These are phyloP conservation scores for Penicillium sp. DNA, from an alignment of 2,329 filamentous ascomycete species.

Conservation along the genomic window DNA sequence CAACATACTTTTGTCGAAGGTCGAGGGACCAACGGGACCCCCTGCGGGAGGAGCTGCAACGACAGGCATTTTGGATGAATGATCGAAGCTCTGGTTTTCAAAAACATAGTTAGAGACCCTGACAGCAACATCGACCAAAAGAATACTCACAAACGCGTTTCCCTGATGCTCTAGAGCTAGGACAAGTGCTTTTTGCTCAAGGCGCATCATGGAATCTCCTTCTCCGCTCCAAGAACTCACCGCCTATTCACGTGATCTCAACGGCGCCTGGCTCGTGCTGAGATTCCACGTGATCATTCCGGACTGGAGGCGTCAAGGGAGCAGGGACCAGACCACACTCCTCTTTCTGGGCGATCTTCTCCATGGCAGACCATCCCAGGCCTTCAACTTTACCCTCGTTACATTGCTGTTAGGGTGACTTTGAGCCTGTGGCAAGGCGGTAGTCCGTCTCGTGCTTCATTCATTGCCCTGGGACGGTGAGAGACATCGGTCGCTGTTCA, in stretches of 20 bases:
- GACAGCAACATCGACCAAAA: constrained; percentile 4
- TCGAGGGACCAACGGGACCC: constrained; percentile 60
- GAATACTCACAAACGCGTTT: not conserved
- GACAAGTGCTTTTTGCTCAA: constrained; percentile 20
- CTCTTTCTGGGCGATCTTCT: constrained; percentile 26
- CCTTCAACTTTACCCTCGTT: constrained; percentile 17
- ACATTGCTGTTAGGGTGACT: constrained; percentile 28
- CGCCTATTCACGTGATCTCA: constrained; percentile 22
- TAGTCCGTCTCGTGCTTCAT: constrained; percentile 30
- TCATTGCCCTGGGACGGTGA: constrained; percentile 27
- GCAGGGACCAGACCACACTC: constrained; percentile 21
- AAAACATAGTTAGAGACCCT: not conserved
- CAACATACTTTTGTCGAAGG: constrained; percentile 68
- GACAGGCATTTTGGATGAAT: constrained; percentile 53
- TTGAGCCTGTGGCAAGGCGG: constrained; percentile 35
- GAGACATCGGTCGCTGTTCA: constrained; percentile 33
- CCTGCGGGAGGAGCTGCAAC: constrained; percentile 55
- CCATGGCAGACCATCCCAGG: constrained; percentile 30
- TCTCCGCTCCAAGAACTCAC: constrained; percentile 15
- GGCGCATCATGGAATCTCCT: constrained; percentile 11
- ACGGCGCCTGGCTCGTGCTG: constrained; percentile 24
- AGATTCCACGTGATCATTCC: constrained; percentile 18
- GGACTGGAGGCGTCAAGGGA: constrained; percentile 23
- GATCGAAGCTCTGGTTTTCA: not conserved
- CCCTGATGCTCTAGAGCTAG: not conserved